phyloP scores from a whole-genome alignment of 2,329 filamentous ascomycete species.

The Madurella fahalii region DNA sequence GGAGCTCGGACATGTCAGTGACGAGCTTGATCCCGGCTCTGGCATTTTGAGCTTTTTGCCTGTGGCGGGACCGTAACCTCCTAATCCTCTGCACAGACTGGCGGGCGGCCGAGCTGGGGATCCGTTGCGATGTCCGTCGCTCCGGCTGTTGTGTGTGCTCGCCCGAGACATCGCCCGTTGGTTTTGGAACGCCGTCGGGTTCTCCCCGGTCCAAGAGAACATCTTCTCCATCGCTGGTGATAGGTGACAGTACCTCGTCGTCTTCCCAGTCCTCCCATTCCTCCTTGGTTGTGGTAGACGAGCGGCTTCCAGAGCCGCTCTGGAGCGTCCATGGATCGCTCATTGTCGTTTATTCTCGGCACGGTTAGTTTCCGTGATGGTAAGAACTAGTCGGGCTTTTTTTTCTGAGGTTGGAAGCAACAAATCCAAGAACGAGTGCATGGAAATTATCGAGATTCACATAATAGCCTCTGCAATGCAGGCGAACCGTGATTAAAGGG shows the following conservation, averaged over 20 bases:
- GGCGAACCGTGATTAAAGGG: neutral
- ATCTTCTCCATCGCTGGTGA: constrained; percentile 36
- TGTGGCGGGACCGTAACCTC: constrained; percentile 54
- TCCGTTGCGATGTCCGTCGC: constrained; percentile 17
- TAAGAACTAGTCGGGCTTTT: neutral
- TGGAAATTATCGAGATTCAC: neutral
- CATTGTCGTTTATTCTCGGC: constrained; percentile 22
- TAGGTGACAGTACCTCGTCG: constrained; percentile 40
- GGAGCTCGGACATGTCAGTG: constrained; percentile 61
- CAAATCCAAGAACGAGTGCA: constrained; percentile 1
- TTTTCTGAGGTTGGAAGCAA: constrained; percentile 1
- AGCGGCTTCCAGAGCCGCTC: constrained; percentile 18
- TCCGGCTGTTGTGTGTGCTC: neutral
- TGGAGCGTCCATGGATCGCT: constrained; percentile 23
- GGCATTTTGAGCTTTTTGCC: constrained; percentile 58
- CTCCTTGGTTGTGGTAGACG: constrained; percentile 30
- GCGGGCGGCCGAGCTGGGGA: constrained; percentile 28
- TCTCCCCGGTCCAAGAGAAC: constrained; percentile 16
- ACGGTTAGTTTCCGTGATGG: constrained; percentile 1
- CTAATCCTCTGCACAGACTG: constrained; percentile 39
- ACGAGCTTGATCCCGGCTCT: constrained; percentile 64
- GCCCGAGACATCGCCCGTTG: neutral
- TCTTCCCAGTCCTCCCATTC: constrained; percentile 55
- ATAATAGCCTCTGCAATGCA: constrained; percentile 4
- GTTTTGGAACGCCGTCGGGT: neutral